These are phyloP conservation scores for Geranomyces michiganensis DNA, from an alignment of 192 early-diverging fungal genomes.

Conservation along the genomic window DNA sequence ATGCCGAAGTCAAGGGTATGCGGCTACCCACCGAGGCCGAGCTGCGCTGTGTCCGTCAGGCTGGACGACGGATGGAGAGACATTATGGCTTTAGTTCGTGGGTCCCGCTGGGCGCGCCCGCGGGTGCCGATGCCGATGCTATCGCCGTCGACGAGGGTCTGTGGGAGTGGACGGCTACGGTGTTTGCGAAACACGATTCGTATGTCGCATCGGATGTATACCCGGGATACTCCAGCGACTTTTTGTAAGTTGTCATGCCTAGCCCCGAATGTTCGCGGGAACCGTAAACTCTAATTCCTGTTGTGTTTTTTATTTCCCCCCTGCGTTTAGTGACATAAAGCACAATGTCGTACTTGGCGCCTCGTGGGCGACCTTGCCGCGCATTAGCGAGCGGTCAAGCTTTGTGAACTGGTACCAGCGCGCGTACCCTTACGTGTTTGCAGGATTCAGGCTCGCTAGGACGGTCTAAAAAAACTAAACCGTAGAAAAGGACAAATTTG, in stretches of 20 bases:
- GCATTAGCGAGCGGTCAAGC: slow-evolving; percentile 66
- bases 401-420: slow-evolving; percentile 94
- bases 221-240: slow-evolving; percentile 89
- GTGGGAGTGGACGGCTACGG: slow-evolving; percentile 85
- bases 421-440: slow-evolving; percentile 82
- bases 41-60: slow-evolving; percentile 45
- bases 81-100: slow-evolving; percentile 74
- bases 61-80: slow-evolving; percentile 38
- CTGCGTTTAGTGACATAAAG: slow-evolving; percentile 67
- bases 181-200: slow-evolving; percentile 51
- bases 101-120: slow-evolving; percentile 55
- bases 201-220: slow-evolving; percentile 69
- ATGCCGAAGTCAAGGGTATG: slow-evolving; percentile 61
- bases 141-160: slow-evolving; percentile 32
- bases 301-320: not conserved
- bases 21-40: slow-evolving; percentile 81
- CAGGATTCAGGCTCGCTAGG: slow-evolving; percentile 64
- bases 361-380: slow-evolving; percentile 84
- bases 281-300: not conserved
- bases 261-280: no score
- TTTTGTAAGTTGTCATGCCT: slow-evolving; percentile 65
- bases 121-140: not conserved
- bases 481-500: no score
- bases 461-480: slow-evolving; percentile 17
- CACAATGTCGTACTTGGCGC: slow-evolving; percentile 84